phyloP scores from a whole-genome alignment of 345 rosid species.

The Salix dunnii region DNA sequence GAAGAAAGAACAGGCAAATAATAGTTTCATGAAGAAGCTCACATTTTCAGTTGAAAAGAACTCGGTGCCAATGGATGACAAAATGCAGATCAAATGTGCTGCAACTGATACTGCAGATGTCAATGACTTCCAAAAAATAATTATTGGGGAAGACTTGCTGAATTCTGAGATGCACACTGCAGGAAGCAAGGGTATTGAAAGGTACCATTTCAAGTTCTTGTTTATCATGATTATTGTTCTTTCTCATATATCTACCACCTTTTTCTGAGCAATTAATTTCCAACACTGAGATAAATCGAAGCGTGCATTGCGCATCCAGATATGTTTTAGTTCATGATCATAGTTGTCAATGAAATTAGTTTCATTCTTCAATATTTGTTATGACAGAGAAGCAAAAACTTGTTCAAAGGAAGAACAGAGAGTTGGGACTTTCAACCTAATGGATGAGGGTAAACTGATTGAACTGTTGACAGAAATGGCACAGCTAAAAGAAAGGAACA shows the following conservation, averaged over 20 bases:
- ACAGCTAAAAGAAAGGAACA: constrained; percentile 59
- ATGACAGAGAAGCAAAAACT: constrained; percentile 32
- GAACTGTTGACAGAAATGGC: constrained; percentile 27
- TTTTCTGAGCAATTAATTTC: not conserved
- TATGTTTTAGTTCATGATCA: not conserved
- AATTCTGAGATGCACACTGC: not conserved
- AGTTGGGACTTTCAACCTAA: constrained; percentile 10
- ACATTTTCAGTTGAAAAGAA: constrained; percentile 7
- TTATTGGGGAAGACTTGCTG: not conserved
- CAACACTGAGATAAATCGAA: not conserved
- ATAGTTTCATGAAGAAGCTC: constrained; percentile 7
- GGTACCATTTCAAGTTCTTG: constrained; percentile 27
- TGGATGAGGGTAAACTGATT: constrained; percentile 28
- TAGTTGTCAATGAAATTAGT: constrained; percentile 5
- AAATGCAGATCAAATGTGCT: constrained; percentile 10
- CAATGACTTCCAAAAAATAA: not conserved
- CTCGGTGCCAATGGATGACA: constrained; percentile 4
- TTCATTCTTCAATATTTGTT: not conserved
- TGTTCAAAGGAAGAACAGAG: constrained; percentile 29
- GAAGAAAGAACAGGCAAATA: constrained; percentile 49
- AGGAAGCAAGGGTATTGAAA: constrained; percentile 16
- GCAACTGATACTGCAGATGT: not conserved
- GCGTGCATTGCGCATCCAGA: not conserved
- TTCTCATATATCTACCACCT: not conserved
- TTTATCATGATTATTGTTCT: constrained; percentile 13